Conservation (phyloP, 768 basidiomycete genomes). For the Collybiopsis confluens region DNA sequence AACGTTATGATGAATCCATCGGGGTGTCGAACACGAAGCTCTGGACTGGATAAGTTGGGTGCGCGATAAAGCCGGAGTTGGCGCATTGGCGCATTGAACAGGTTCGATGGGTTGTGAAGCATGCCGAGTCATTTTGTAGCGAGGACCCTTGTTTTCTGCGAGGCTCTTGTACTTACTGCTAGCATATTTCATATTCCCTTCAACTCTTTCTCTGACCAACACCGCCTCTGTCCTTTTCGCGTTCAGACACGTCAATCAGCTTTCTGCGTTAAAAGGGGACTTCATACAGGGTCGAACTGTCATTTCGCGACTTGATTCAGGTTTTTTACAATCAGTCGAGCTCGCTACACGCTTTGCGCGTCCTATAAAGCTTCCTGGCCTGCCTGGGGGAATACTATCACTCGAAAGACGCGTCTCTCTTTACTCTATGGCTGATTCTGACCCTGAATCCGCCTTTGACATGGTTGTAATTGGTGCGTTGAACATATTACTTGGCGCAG, state of each 20-base stretch:
- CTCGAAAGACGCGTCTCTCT: slow-evolving; percentile 4
- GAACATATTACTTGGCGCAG: no score
- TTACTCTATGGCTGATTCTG: slow-evolving; percentile 1
- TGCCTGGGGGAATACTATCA: background rate
- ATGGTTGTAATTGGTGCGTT: background rate
- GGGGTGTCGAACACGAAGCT: background rate
- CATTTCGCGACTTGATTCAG: background rate
- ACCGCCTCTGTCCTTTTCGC: background rate
- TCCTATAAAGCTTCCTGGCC: background rate
- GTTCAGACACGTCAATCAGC: slow-evolving; percentile 3
- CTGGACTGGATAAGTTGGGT: background rate
- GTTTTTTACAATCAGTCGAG: background rate
- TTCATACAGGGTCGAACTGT: background rate
- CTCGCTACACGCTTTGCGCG: background rate
- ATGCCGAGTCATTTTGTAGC: no score
- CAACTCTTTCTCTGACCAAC: background rate
- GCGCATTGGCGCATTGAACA: no score
- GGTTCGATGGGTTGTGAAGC: no score
- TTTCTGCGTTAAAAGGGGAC: background rate
- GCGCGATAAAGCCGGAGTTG: background rate
- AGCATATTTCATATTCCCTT: no score
- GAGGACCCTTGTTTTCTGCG: background rate
- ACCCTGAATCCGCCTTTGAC: slow-evolving; percentile 1
- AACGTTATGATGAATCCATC: background rate
- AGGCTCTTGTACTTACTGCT: no score